Evolutionary conservation across 1,284 basidiomycete species (phyloP).

Genomic region (Rhodotorula sp.): DNA sequence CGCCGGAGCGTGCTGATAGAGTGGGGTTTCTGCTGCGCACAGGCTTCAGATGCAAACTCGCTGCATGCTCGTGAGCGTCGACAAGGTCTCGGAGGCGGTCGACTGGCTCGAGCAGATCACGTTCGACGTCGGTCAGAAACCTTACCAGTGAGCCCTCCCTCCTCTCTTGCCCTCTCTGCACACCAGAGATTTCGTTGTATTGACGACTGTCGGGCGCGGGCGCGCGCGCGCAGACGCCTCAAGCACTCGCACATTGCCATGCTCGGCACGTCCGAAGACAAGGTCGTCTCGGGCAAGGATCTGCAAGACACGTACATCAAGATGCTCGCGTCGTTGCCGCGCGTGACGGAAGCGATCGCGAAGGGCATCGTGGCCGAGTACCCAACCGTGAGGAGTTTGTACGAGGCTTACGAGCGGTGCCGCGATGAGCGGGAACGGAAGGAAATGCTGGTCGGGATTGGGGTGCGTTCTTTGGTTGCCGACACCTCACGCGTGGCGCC

Average conservation of each 20-base stretch:
- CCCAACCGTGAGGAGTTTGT: constrained; percentile 35
- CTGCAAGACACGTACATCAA: constrained; percentile 40
- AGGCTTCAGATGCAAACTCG: constrained; percentile 29
- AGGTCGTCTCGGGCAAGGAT: constrained; percentile 29
- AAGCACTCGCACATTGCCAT: constrained; percentile 34
- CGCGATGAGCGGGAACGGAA: constrained; percentile 22
- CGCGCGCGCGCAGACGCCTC: constrained; percentile 29
- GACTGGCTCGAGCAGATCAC: constrained; percentile 42
- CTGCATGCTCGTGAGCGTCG: constrained; percentile 33
- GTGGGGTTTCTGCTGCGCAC: not conserved
- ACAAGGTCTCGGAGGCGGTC: constrained; percentile 29
- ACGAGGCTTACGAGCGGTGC: constrained; percentile 22
- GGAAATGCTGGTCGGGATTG: constrained; percentile 36
- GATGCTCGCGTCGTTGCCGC: constrained; percentile 36
- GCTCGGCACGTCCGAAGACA: constrained; percentile 39
- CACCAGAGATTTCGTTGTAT: not conserved
- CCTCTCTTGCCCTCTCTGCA: not conserved
- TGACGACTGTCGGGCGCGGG: not conserved
- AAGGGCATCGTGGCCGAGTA: constrained; percentile 37
- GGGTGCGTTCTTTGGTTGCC: too few relatives aligned
- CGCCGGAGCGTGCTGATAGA: not conserved
- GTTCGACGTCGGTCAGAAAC: constrained; percentile 40
- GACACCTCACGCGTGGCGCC: too few relatives aligned
- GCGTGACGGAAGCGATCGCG: constrained; percentile 36
- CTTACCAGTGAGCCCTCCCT: constrained; percentile 40